phyloP scores from a whole-genome alignment of 108 stramenopile species.

The Fragilaria crotonensis region DNA sequence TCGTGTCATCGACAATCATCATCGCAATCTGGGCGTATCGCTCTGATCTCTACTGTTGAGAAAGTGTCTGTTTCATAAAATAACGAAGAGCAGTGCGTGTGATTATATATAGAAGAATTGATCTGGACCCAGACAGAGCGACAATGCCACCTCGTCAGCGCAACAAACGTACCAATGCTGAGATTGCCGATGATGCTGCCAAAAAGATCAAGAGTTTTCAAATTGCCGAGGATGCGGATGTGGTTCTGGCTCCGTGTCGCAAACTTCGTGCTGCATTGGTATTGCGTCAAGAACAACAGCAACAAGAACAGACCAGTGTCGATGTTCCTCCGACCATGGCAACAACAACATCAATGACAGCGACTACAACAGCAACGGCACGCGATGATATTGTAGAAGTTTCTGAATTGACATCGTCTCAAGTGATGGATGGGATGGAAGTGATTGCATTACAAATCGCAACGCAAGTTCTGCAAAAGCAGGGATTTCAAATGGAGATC shows the following conservation, averaged over 20 bases:
- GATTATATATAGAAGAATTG: no score
- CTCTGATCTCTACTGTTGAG: no score
- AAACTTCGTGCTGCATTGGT: constrained; percentile 40
- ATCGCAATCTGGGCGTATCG: no score
- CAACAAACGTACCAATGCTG: no score
- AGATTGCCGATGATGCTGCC: no score
- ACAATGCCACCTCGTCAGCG: no score
- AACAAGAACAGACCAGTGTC: constrained; percentile 10
- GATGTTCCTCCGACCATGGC: no score
- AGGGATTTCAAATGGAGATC: constrained; percentile 76
- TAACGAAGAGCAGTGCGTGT: no score
- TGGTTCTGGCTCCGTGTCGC: constrained; percentile 61
- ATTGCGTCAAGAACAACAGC: constrained; percentile 12
- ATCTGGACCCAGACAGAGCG: no score
- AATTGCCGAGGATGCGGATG: constrained; percentile 63
- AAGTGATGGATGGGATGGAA: constrained; percentile 82
- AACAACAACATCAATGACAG: constrained; percentile 15
- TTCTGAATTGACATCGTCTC: constrained; percentile 47
- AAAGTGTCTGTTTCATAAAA: no score
- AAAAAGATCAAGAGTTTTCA: constrained; percentile 12
- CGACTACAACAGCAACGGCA: constrained; percentile 3
- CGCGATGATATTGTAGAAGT: constrained; percentile 61
- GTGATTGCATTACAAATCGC: constrained; percentile 61
- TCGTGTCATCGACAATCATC: no score
- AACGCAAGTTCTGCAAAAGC: constrained; percentile 45